A percentile compares a stretch with the other conserved stretches of the same genome.
Conservation (phyloP, 179 eudicot genomes). For the Camellia oleifera region DNA sequence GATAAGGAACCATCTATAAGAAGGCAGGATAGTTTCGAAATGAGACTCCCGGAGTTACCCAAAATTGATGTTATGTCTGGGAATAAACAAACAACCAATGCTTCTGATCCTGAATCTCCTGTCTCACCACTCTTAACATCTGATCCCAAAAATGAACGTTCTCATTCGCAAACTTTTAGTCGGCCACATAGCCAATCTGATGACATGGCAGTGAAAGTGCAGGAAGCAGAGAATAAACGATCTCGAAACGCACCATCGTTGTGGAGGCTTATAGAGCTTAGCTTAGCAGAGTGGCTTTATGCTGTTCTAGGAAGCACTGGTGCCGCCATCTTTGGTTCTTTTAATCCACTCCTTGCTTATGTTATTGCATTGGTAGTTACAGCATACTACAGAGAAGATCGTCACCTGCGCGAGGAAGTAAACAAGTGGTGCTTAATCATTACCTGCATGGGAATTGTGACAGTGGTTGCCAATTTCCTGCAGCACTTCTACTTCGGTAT, state of each 20-base stretch:
- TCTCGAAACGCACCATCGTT: constrained; percentile 65
- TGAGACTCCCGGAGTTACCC: constrained; percentile 87
- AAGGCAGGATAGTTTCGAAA: constrained; percentile 97
- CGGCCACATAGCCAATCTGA: constrained; percentile 73
- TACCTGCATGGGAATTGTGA: constrained; percentile 91
- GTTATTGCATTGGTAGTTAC: constrained; percentile 84
- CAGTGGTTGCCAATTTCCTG: constrained; percentile 97
- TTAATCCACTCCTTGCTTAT: constrained; percentile 95
- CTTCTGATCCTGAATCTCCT: constrained; percentile 97
- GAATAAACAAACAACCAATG: constrained; percentile 48
- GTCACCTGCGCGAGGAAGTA: constrained; percentile 62
- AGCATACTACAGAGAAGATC: constrained; percentile 59
- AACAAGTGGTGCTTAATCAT: constrained; percentile 97
- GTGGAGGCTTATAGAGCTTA: constrained; percentile 97
- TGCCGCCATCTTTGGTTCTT: constrained; percentile 98
- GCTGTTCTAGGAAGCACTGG: constrained; percentile 97
- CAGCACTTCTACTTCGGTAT: constrained; percentile 98
- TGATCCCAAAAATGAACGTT: constrained; percentile 95
- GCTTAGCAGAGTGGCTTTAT: constrained; percentile 98
- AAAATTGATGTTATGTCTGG: constrained; percentile 76
- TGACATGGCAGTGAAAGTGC: constrained; percentile 40
- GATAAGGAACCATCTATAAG: constrained; percentile 82
- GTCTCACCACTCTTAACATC: constrained; percentile 97
- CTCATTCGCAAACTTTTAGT: constrained; percentile 97
- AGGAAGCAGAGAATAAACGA: constrained; percentile 39